Base-by-base conservation (phyloP, 495 filamentous ascomycete species). In the Talaromyces trachyspermus region DNA sequence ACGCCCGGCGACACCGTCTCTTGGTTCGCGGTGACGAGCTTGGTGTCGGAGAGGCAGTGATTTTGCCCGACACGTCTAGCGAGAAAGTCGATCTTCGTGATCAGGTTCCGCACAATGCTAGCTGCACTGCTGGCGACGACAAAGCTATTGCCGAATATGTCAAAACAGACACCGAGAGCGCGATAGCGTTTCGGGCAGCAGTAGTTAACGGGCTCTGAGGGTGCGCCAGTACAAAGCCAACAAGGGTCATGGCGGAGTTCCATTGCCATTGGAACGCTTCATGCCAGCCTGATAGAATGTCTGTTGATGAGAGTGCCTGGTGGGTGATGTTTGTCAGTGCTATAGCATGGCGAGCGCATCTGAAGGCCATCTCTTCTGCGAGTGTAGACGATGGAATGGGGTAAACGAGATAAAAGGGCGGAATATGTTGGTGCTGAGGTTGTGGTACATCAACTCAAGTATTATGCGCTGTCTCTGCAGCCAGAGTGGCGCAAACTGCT, bases 371-470 rank as follows among this genome's bases (percentile, higher is more conserved):
- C n/a, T 42, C 39, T 15, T 42, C 39, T 12, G 22, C 20, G 12
- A 42, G 3, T 1, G 18, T 38, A 15, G 22, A 20, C 15, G 35
- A 12, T 20, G 39, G 39, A 9, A 22, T 42, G 22, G 22, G 24
- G 39, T 12, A 43, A 75, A 72, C 38, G 43, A 58, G 20, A 78
- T 71, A 30, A 76, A 69, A 5, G 73, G 71, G 2, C 75, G 70
- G 47, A 66, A 70, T 5, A 76, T 48, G 43, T 62, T 71, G 39
- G 64, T 63, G 46, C 49, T 54, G 2, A 69, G 53, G 38, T 71
- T 62, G 50, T 78, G 75, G 48, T 78, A 78, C 10, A 65, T 44
- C 0, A 76, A 63, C 46, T 80, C 75, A 2, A 80, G 62, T 29
- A 71, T 58, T 0, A 78, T 30, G 10, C 72, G 69, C 44, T 80